phyloP scores from a whole-genome alignment of 2,329 filamentous ascomycete genomes.

The Basipetospora chlamydospora region DNA sequence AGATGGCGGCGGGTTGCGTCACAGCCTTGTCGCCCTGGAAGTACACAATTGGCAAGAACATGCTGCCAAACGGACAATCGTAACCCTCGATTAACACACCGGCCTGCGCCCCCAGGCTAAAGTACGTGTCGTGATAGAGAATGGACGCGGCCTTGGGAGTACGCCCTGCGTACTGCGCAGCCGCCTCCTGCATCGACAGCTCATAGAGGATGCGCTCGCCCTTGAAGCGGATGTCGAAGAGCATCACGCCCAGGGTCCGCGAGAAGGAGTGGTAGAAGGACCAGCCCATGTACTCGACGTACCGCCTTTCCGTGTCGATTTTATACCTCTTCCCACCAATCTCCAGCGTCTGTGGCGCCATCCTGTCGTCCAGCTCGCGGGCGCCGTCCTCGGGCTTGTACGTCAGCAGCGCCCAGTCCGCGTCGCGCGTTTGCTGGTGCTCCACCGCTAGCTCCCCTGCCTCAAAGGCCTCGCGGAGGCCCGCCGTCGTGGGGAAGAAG shows the following conservation, averaged over 20 bases:
- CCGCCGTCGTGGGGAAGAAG: constrained; percentile 20
- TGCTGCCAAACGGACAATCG: constrained; percentile 24
- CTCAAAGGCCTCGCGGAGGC: constrained; percentile 21
- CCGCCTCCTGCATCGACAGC: constrained; percentile 35
- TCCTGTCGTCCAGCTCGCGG: constrained; percentile 19
- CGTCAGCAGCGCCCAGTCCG: constrained; percentile 21
- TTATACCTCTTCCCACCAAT: constrained; percentile 24
- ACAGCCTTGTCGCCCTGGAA: constrained; percentile 16
- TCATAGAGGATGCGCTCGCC: constrained; percentile 36
- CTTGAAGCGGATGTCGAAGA: constrained; percentile 36
- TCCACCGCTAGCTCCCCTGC: constrained; percentile 21
- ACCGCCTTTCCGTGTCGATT: constrained; percentile 28
- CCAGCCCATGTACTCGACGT: constrained; percentile 38
- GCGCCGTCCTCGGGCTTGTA: constrained; percentile 15
- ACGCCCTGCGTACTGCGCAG: constrained; percentile 35
- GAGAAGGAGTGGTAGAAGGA: constrained; percentile 33
- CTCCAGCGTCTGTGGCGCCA: constrained; percentile 21
- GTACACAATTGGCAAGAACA: constrained; percentile 19
- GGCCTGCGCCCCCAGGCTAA: constrained; percentile 19
- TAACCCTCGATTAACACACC: constrained; percentile 25
- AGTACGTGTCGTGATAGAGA: constrained; percentile 26
- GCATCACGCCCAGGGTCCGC: constrained; percentile 26
- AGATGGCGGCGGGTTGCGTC: constrained; percentile 19
- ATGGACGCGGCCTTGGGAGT: constrained; percentile 27
- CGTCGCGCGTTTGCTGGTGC: constrained; percentile 18